Evolutionary conservation across 2,329 filamentous ascomycete genomes (phyloP).

Genomic region (Cladosporium sp.): DNA sequence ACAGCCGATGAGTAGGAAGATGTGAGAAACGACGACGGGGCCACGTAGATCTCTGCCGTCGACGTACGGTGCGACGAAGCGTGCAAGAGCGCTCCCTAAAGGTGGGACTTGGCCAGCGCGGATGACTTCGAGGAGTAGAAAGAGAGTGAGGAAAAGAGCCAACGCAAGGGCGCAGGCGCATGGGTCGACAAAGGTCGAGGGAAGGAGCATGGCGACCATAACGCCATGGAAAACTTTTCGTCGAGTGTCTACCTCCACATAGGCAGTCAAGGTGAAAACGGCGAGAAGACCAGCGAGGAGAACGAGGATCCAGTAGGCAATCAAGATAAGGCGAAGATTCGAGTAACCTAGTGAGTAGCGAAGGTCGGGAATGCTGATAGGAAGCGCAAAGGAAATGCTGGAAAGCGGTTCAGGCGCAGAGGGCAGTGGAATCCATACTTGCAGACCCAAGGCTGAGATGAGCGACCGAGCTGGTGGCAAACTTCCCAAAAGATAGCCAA

Average conservation of each 20-base stretch:
- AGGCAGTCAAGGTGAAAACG: conserved; percentile 72
- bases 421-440: conserved; percentile 72
- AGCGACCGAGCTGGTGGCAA: conserved; percentile 65
- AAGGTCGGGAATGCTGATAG: conserved; percentile 58
- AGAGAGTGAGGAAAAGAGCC: conserved; percentile 72
- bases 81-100: conserved; percentile 75
- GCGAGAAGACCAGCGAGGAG: conserved; percentile 66
- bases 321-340: conserved; percentile 73
- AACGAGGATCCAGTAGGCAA: conserved; percentile 67
- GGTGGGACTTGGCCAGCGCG: conserved; percentile 88
- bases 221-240: conserved; percentile 97
- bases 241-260: conserved; percentile 89
- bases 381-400: conserved; percentile 18
- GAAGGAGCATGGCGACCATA: conserved; percentile 94
- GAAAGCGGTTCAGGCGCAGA: background rate
- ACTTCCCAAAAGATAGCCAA: conserved; percentile 84
- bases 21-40: conserved; percentile 91
- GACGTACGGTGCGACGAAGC: conserved; percentile 87
- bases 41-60: conserved; percentile 90
- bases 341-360: conserved; percentile 64
- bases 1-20: conserved; percentile 91
- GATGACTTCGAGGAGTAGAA: conserved; percentile 82
- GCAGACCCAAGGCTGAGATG: conserved; percentile 63
- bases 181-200: conserved; percentile 81
- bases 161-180: conserved; percentile 75